Conservation (phyloP, 1,139 yeast species). For the Diutina pseudorugosa region DNA sequence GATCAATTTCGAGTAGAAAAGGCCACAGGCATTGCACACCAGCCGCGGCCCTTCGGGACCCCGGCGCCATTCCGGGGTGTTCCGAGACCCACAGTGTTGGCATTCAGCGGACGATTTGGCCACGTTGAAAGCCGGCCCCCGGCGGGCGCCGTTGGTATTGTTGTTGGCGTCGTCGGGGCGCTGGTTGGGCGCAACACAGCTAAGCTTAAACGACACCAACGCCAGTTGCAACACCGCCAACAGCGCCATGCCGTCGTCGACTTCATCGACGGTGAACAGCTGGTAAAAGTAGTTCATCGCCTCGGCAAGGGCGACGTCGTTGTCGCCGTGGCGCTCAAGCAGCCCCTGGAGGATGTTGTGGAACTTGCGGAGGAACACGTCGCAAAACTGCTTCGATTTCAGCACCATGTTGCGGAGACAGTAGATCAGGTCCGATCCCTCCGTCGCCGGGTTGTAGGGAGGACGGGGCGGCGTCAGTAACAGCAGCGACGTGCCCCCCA, state of each 20-base stretch:
- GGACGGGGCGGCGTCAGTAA: not conserved
- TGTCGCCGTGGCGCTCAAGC: not conserved
- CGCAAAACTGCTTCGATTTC: not conserved
- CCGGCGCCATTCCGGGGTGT: conserved; percentile 4
- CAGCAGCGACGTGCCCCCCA: not conserved
- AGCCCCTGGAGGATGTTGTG: not conserved
- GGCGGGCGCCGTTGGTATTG: not conserved
- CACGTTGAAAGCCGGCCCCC: not conserved
- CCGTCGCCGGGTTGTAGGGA: not conserved
- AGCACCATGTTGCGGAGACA: not conserved
- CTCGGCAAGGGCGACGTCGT: not conserved
- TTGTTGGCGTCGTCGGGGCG: not conserved
- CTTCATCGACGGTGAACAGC: not conserved
- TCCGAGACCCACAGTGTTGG: conserved; percentile 1
- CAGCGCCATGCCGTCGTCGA: not conserved
- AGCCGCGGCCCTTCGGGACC: conserved; percentile 3
- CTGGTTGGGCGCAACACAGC: not conserved
- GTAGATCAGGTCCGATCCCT: not conserved
- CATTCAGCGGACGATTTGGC: not conserved
- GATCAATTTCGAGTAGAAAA: not conserved
- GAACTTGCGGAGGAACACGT: not conserved
- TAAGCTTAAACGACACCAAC: not conserved
- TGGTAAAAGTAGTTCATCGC: not conserved
- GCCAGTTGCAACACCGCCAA: not conserved
- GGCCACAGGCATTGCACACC: conserved; percentile 4